A percentile compares a stretch with the other conserved stretches of the same genome.
Evolutionary conservation across 805 yeast genomes (phyloP).

Genomic region (Candida oleophila): DNA sequence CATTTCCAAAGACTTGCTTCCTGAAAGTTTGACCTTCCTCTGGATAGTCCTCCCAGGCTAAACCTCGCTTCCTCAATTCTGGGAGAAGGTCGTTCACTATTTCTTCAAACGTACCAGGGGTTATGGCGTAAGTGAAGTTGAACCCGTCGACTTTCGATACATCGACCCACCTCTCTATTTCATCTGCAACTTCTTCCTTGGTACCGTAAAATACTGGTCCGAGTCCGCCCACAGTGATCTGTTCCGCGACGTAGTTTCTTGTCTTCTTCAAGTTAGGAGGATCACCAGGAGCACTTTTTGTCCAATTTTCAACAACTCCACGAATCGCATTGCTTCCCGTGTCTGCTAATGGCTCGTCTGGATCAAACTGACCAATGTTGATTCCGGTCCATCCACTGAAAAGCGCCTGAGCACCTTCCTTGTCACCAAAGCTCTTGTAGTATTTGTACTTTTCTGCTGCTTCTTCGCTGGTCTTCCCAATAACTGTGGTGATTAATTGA

Average conservation of each 20-base stretch:
- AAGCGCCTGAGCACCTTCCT: slow-evolving; percentile 41
- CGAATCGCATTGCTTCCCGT: slow-evolving; percentile 32
- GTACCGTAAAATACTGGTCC: slow-evolving; percentile 37
- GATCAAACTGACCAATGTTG: slow-evolving; percentile 33
- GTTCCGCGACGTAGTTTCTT: slow-evolving; percentile 26
- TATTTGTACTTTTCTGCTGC: slow-evolving; percentile 37
- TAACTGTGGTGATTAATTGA: slow-evolving; percentile 32
- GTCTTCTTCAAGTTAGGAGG: slow-evolving; percentile 18
- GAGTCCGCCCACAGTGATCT: slow-evolving; percentile 25
- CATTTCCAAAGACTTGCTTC: slow-evolving; percentile 32
- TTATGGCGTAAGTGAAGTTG: slow-evolving; percentile 36
- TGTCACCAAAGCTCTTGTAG: slow-evolving; percentile 30
- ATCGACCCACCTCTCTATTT: slow-evolving; percentile 37
- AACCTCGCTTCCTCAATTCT: slow-evolving; percentile 32
- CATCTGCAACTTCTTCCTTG: slow-evolving; percentile 37
- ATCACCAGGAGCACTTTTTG: slow-evolving; percentile 25
- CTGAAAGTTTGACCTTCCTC: slow-evolving; percentile 33
- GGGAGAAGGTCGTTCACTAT: slow-evolving; percentile 36
- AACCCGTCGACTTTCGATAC: slow-evolving; percentile 43
- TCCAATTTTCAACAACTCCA: slow-evolving; percentile 33
- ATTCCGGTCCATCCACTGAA: slow-evolving; percentile 43
- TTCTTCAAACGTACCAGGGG: slow-evolving; percentile 37
- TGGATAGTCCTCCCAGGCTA: slow-evolving; percentile 38
- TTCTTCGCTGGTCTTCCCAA: slow-evolving; percentile 42
- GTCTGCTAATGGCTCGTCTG: slow-evolving; percentile 28